Evolutionary conservation across 2,329 filamentous ascomycete genomes (phyloP).

Genomic region (Talaromyces sp.): DNA sequence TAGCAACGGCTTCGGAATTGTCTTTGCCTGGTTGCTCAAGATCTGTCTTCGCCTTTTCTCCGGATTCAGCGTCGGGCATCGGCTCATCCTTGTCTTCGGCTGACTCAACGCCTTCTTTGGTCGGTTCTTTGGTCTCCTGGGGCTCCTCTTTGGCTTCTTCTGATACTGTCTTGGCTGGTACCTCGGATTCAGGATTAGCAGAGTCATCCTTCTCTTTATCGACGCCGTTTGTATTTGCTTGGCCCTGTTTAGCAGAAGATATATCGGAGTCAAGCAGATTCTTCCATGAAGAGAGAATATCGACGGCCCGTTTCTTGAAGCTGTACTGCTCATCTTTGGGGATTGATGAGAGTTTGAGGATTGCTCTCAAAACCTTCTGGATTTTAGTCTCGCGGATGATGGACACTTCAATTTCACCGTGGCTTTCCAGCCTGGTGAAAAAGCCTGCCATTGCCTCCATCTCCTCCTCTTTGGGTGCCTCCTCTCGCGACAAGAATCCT

Average conservation of each 20-base stretch:
- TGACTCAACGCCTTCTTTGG: not conserved
- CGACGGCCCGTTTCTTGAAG: constrained; percentile 79
- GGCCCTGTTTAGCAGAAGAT: constrained; percentile 36
- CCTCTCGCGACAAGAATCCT: constrained; percentile 80
- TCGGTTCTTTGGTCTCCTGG: constrained; percentile 3
- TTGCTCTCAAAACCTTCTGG: constrained; percentile 95
- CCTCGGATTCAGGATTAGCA: constrained; percentile 4
- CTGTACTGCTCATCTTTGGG: constrained; percentile 83
- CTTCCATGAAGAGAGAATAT: constrained; percentile 84
- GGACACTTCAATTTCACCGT: constrained; percentile 75
- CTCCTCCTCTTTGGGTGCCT: constrained; percentile 73
- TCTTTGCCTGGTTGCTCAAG: constrained; percentile 19
- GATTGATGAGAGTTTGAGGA: constrained; percentile 80
- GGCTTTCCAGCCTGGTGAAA: constrained; percentile 70
- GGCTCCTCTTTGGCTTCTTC: constrained; percentile 1
- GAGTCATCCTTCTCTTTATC: constrained; percentile 27
- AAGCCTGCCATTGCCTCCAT: constrained; percentile 43
- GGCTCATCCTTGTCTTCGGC: constrained; percentile 1
- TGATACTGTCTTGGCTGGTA: not conserved
- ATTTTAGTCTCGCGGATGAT: constrained; percentile 94
- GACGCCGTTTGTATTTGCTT: constrained; percentile 43
- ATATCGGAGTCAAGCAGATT: constrained; percentile 65
- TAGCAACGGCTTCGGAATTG: constrained; percentile 17
- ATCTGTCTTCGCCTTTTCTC: constrained; percentile 30
- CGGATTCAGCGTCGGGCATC: constrained; percentile 9